Conservation (phyloP, 306 rosid genomes). For the Rubus parviflorus region DNA sequence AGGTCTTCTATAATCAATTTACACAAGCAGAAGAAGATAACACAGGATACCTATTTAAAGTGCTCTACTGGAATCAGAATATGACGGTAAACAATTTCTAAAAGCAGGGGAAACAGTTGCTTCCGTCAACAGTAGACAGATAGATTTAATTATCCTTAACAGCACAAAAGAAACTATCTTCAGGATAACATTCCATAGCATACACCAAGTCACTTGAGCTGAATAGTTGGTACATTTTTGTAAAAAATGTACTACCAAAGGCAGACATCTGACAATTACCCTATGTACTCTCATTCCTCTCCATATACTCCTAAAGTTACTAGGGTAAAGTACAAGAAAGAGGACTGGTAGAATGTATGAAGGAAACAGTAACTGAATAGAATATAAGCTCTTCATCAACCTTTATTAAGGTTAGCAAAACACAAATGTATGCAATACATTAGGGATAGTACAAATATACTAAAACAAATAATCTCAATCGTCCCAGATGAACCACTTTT, state of each 20-base stretch:
- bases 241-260: neutral
- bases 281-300: neutral
- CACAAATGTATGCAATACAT: neutral
- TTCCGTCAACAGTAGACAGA: neutral
- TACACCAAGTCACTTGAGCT: neutral
- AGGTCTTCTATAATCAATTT: constrained; percentile 14
- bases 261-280: neutral
- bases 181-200: neutral
- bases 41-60: neutral
- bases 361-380: neutral
- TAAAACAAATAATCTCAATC: neutral
- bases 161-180: neutral
- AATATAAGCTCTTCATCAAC: neutral
- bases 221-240: neutral
- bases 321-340: neutral
- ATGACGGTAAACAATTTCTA: neutral
- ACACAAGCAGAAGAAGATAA: neutral
- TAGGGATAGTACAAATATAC: neutral
- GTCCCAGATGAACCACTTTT: neutral
- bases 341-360: neutral
- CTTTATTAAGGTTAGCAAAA: neutral
- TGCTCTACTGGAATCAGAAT: neutral
- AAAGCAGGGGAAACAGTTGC: neutral
- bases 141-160: neutral
- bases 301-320: neutral